Evolutionary conservation across 148 eudicot genomes (phyloP).

Genomic region (Rhododendron ovatum): DNA sequence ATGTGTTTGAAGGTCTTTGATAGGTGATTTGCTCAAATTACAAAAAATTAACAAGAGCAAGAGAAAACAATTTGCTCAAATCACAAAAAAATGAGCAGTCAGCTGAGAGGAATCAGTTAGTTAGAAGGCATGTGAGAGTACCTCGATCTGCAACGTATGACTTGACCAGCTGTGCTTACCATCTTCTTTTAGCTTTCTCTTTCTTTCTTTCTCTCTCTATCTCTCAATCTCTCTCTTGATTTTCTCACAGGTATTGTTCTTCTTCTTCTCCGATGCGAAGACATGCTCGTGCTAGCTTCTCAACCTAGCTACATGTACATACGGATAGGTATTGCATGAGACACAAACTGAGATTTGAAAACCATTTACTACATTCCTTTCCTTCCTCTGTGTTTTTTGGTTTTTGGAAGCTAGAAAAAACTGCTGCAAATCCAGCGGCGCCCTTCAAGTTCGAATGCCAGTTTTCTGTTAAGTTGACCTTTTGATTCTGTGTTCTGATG

Average conservation of each 20-base stretch:
- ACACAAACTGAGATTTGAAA: not conserved
- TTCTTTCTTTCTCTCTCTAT: too few species aligned
- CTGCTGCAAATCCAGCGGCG: not conserved
- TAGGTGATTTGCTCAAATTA: too few species aligned
- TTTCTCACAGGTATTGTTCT: not conserved
- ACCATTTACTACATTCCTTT: not conserved
- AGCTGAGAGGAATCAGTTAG: not conserved
- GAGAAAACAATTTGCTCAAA: not conserved
- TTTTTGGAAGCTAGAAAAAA: not conserved
- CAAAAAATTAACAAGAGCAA: too few species aligned
- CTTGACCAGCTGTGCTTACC: constrained; percentile 19
- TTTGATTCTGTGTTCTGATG: not conserved
- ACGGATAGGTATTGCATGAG: not conserved
- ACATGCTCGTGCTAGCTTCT: not conserved
- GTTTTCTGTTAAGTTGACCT: not conserved
- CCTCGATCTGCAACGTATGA: constrained; percentile 20
- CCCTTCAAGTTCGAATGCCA: not conserved
- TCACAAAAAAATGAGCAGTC: too few species aligned
- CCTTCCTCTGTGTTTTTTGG: not conserved
- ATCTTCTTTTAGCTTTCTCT: constrained; percentile 2
- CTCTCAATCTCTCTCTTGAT: too few species aligned
- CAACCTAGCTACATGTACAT: not conserved
- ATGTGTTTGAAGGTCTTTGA: too few species aligned
- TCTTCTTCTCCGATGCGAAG: not conserved
- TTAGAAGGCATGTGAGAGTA: not conserved